phyloP scores from a whole-genome alignment of 1,284 basidiomycete genomes.

The Apiotrichum montevideense region DNA sequence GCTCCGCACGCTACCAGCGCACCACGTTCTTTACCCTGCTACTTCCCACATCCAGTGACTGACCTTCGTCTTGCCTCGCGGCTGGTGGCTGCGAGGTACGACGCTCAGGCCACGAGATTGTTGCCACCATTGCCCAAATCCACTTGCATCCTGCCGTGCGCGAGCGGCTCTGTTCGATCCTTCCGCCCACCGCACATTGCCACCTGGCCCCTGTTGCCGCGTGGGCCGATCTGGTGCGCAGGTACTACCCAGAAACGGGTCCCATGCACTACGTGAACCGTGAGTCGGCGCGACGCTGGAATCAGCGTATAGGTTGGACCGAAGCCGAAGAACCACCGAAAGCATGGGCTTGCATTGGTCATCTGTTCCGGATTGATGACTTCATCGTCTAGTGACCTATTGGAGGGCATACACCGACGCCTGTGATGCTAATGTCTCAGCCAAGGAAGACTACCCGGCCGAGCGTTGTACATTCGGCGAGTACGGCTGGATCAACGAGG shows the following conservation, averaged over 20 bases:
- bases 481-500: conserved; percentile 63
- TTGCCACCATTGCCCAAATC: conserved; percentile 88
- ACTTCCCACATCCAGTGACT: no score
- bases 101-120: conserved; percentile 70
- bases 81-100: no score
- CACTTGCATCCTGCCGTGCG: conserved; percentile 71
- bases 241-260: conserved; percentile 44
- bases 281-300: conserved; percentile 20
- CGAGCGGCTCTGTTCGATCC: conserved; percentile 59
- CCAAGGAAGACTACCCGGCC: conserved; percentile 61
- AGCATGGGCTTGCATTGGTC: no score
- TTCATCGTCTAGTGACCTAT: background rate
- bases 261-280: conserved; percentile 50
- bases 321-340: no score
- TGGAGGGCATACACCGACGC: no score
- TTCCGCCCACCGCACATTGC: conserved; percentile 59
- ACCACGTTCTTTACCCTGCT: no score
- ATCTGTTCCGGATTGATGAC: no score
- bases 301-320: no score
- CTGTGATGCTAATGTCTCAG: conserved; percentile 13
- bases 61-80: no score
- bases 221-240: conserved; percentile 73
- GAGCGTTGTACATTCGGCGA: conserved; percentile 68
- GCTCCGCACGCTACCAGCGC: no score
- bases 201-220: conserved; percentile 72